These are phyloP conservation scores for Dioszegia aurantiaca DNA, from an alignment of 768 basidiomycete species.

Conservation along the genomic window DNA sequence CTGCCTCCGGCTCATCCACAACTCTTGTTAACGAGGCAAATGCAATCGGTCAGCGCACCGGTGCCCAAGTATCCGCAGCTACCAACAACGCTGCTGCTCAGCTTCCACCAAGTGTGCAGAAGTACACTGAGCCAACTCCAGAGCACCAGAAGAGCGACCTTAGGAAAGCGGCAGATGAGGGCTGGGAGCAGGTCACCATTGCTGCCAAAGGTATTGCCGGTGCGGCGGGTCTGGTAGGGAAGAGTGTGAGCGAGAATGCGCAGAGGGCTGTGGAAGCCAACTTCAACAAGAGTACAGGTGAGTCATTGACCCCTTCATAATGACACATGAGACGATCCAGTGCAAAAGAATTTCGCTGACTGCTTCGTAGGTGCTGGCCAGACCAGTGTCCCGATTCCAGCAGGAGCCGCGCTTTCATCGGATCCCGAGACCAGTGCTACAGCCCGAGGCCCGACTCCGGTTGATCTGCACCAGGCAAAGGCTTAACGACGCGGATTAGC, in stretches of 20 bases:
- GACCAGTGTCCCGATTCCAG: too few species aligned
- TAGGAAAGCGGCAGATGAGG: constrained; percentile 31
- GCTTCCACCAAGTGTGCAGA: constrained; percentile 32
- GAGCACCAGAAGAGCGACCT: constrained; percentile 34
- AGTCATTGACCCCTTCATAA: too few species aligned
- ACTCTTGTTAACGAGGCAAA: constrained; percentile 31
- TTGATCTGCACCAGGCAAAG: background rate
- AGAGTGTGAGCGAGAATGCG: constrained; percentile 36
- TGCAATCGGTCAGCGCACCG: constrained; percentile 25
- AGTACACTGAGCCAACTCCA: constrained; percentile 22
- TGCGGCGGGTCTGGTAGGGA: constrained; percentile 32
- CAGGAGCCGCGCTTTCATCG: too few species aligned
- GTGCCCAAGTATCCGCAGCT: constrained; percentile 34
- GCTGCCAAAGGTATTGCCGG: constrained; percentile 38
- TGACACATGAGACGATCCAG: too few species aligned
- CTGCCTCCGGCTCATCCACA: constrained; percentile 10
- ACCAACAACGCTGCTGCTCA: constrained; percentile 32
- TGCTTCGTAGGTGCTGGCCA: too few species aligned
- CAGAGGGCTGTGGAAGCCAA: constrained; percentile 46
- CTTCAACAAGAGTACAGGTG: constrained; percentile 41
- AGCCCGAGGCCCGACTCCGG: too few species aligned
- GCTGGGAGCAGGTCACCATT: constrained; percentile 39
- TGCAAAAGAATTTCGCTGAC: too few species aligned
- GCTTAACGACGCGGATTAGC: too few species aligned
- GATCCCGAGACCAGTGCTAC: too few species aligned